Base-by-base conservation (phyloP, 345 rosid genomes). In the Tarenaya hassleriana region DNA sequence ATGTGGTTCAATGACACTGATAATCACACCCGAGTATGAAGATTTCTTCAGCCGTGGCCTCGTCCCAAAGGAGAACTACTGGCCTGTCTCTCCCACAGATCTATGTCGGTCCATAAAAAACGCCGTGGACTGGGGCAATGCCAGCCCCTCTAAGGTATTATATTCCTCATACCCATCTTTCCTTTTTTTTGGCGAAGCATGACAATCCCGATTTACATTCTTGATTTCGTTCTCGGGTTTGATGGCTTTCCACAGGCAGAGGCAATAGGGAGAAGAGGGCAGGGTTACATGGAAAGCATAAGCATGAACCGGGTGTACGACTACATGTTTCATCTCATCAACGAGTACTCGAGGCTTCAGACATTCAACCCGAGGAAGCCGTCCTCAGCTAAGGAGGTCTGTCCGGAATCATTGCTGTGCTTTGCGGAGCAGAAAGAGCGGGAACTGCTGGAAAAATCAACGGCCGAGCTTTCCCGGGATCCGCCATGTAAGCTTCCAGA, bases 31-130 rank as follows among this genome's bases (percentile, higher is more conserved):
- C 0, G 66, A 77, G 52, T 84, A 84, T 51, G 92, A 91, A 68
- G 96, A 91, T 69, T 87, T 91, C 82, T 87, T 91, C 64, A 77
- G 79, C 40, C 86, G 96, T 16, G 92, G 86, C 14, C 89, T 91
- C 41, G 50, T 81, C 55, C 89, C 98, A 2, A 60, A 47, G 66
- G 55, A 70, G 20, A 82, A 84, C 64, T 87, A 82, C 62, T 87
- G 95, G 96, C 98, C 96, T 31, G 62, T 91, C 67, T 76, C 96
- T 58, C 33, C 84, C 17, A 44, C 58, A 41, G 59, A 72, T 64
- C 63, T 87, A 50, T 91, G 96, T 55, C 70, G 1, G 16, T 78
- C 88, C 42, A 69, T 91, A 68, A 91, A 79, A 75, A 60, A 56
- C 43, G 95, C 86, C 31, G 96, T 91, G 19, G 84, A 84, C 33